These are phyloP conservation scores for Teratosphaeria viscida DNA, from an alignment of 2,329 filamentous ascomycete species.

Conservation along the genomic window DNA sequence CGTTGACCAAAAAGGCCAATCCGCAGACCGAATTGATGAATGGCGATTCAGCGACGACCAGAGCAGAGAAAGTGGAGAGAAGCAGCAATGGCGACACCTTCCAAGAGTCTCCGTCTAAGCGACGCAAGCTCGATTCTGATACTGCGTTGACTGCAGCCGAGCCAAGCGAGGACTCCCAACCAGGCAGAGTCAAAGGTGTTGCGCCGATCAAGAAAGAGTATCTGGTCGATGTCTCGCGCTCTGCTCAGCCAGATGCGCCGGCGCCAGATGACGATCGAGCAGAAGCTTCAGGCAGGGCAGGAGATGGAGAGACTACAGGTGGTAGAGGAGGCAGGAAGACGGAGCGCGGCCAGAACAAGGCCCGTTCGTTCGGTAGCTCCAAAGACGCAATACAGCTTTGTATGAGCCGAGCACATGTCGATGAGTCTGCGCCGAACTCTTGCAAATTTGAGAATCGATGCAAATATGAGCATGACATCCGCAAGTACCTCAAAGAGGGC, in stretches of 20 bases:
- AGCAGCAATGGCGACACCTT: slow-evolving; percentile 19
- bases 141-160: slow-evolving; percentile 17
- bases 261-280: slow-evolving; percentile 28
- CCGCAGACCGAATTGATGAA: slow-evolving; percentile 25
- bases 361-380: slow-evolving; percentile 69
- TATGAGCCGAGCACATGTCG: slow-evolving; percentile 55
- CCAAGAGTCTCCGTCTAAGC: slow-evolving; percentile 26
- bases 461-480: slow-evolving; percentile 71
- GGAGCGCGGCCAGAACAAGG: slow-evolving; percentile 68
- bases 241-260: slow-evolving; percentile 3
- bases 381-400: slow-evolving; percentile 70
- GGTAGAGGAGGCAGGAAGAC: slow-evolving; percentile 38
- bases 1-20: slow-evolving; percentile 15
- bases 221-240: slow-evolving; percentile 24
- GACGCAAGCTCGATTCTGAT: slow-evolving; percentile 28
- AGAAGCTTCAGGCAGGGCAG: slow-evolving; percentile 41
- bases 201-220: slow-evolving; percentile 67
- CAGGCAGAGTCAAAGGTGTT: slow-evolving; percentile 42
- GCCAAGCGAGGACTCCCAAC: slow-evolving; percentile 8
- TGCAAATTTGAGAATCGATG: slow-evolving; percentile 76
- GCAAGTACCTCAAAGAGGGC: slow-evolving; percentile 72
- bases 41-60: slow-evolving; percentile 29
- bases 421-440: slow-evolving; percentile 68
- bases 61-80: slow-evolving; percentile 30
- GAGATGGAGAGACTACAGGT: slow-evolving; percentile 19